Conservation (phyloP, 768 basidiomycete genomes). For the Hemileccinum rubropunctum region DNA sequence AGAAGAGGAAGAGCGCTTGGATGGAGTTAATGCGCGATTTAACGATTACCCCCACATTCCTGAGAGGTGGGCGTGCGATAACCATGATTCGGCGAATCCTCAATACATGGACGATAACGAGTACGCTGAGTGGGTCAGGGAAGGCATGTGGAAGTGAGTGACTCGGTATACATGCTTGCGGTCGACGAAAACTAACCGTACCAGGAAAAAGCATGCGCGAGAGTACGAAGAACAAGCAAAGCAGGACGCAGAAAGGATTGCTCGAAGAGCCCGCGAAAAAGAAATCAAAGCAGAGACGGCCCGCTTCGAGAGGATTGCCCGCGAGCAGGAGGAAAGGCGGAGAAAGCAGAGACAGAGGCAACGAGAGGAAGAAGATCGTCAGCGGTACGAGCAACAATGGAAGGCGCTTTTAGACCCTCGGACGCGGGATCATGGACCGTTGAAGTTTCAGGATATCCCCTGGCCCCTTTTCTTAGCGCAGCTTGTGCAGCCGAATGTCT, state of each 20-base stretch:
- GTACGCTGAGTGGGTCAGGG: slow-evolving; percentile 83
- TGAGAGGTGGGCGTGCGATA: slow-evolving; percentile 54
- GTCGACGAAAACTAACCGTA: slow-evolving; percentile 2
- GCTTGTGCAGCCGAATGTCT: slow-evolving; percentile 17
- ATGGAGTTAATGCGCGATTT: slow-evolving; percentile 58
- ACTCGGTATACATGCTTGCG: background rate
- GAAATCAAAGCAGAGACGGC: slow-evolving; percentile 51
- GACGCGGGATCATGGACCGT: slow-evolving; percentile 20
- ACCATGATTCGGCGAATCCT: slow-evolving; percentile 42
- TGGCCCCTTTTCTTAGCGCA: slow-evolving; percentile 57
- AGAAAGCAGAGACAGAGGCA: slow-evolving; percentile 47
- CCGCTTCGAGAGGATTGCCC: slow-evolving; percentile 48
- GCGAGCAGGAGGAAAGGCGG: slow-evolving; percentile 49
- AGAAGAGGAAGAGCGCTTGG: slow-evolving; percentile 70
- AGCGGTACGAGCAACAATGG: slow-evolving; percentile 60
- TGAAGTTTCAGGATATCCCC: slow-evolving; percentile 62
- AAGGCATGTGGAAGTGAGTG: slow-evolving; percentile 79
- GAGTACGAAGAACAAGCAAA: slow-evolving; percentile 63
- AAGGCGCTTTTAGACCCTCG: slow-evolving; percentile 41
- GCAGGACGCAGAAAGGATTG: slow-evolving; percentile 50
- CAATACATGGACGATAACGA: slow-evolving; percentile 77
- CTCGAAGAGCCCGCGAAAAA: slow-evolving; percentile 53
- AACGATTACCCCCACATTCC: slow-evolving; percentile 74
- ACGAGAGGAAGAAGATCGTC: slow-evolving; percentile 44
- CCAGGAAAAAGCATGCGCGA: slow-evolving; percentile 64